Percentiles rank a stretch among this genome's conserved stretches.
phyloP scores from a whole-genome alignment of 192 early-diverging fungal species.

The Obelidium mucronatum region DNA sequence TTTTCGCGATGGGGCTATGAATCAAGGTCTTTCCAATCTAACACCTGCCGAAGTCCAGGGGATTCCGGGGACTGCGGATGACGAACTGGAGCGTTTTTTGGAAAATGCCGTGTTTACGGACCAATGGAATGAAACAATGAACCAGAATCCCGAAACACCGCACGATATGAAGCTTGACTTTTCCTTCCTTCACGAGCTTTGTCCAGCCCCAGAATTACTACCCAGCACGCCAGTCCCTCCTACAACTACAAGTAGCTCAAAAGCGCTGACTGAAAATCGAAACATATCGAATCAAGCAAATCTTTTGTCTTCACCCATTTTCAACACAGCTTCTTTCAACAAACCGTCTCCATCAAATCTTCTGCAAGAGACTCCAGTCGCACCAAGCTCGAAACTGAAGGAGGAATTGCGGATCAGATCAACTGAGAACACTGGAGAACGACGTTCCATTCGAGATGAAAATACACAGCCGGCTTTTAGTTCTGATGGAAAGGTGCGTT shows the following conservation, averaged over 20 bases:
- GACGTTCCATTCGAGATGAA: neutral
- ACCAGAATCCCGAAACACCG: neutral
- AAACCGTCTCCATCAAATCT: neutral
- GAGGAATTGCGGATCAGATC: neutral
- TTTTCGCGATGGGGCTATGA: slow-evolving; percentile 4
- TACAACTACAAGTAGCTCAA: neutral
- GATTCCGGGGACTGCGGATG: neutral
- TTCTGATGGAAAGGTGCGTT: neutral
- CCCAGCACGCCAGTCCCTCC: neutral
- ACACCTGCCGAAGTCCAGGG: neutral
- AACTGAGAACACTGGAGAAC: neutral
- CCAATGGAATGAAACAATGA: too few species aligned
- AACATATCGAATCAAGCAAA: neutral
- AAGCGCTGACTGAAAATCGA: neutral
- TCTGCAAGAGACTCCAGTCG: neutral
- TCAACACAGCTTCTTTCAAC: neutral
- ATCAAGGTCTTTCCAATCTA: neutral
- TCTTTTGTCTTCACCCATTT: neutral
- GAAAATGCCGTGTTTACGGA: too few species aligned
- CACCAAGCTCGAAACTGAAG: neutral
- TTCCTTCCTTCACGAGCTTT: neutral
- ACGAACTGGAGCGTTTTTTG: slow-evolving; percentile 3
- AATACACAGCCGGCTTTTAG: neutral
- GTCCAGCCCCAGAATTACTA: too few species aligned
- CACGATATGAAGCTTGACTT: neutral